Percentiles rank a stretch among this genome's conserved stretches.
These are phyloP conservation scores for Colletotrichum ledebouriae DNA, from an alignment of 2,329 filamentous ascomycete genomes.

Conservation along the genomic window DNA sequence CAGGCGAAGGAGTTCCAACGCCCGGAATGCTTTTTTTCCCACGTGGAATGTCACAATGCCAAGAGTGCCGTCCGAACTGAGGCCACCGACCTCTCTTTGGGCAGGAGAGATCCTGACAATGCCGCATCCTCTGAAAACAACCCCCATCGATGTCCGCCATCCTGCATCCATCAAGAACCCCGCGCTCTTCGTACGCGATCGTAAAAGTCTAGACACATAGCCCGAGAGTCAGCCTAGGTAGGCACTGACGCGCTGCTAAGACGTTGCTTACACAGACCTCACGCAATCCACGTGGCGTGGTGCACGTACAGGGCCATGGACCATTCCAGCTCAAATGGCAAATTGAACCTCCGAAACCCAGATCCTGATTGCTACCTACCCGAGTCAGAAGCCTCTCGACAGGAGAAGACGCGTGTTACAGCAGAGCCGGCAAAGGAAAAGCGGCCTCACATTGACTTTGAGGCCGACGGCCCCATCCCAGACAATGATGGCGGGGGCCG, in stretches of 20 bases:
- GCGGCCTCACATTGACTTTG: constrained; percentile 26
- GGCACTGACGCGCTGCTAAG: constrained; percentile 1
- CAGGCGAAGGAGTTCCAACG: not conserved
- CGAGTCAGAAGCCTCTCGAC: not conserved
- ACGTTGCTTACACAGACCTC: constrained; percentile 8
- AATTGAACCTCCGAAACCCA: not conserved
- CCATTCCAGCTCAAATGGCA: not conserved
- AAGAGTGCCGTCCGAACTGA: constrained; percentile 40
- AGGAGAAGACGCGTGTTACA: not conserved
- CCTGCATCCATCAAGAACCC: not conserved
- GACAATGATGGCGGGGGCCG: not conserved
- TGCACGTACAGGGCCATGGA: not conserved
- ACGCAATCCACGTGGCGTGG: constrained; percentile 15
- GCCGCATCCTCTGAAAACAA: not conserved
- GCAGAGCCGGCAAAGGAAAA: not conserved
- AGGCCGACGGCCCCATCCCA: constrained; percentile 15
- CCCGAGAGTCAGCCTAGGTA: not conserved
- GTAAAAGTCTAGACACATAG: not conserved
- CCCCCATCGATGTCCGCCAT: constrained; percentile 7
- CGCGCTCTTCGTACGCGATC: not conserved
- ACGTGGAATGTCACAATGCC: constrained; percentile 26
- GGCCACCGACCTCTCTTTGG: not conserved
- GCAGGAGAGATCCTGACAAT: not conserved
- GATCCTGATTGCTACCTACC: not conserved
- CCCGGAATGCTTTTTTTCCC: constrained; percentile 15